phyloP scores from a whole-genome alignment of 495 filamentous ascomycete genomes.

The Immersiella caudata region DNA sequence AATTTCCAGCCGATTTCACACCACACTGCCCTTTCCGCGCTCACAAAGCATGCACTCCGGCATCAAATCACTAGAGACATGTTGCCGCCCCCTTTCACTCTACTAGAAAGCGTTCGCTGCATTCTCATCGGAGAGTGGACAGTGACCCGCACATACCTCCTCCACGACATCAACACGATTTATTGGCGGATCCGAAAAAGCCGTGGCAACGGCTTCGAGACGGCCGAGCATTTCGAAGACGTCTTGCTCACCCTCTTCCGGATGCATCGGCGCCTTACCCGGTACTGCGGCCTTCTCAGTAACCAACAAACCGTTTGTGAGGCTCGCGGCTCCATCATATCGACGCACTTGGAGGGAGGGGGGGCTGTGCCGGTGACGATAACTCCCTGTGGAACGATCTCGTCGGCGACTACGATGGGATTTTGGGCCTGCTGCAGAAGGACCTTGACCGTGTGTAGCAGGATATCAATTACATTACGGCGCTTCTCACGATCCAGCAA shows the following conservation, averaged over 20 bases:
- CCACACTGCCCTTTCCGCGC: not conserved
- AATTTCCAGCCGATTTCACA: not conserved
- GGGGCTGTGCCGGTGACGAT: not conserved
- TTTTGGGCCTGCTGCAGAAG: not conserved
- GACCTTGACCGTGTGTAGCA: not conserved
- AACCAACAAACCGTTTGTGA: not conserved
- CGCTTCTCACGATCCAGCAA: not conserved
- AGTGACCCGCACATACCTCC: not conserved
- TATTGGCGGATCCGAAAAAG: not conserved
- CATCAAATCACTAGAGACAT: not conserved
- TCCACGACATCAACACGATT: not conserved
- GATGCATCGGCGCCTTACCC: not conserved
- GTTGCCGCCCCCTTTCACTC: not conserved
- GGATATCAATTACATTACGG: constrained; percentile 1
- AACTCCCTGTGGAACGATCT: not conserved
- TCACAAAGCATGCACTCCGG: not conserved
- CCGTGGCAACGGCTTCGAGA: not conserved
- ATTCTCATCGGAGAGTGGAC: not conserved
- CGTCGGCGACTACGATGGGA: not conserved
- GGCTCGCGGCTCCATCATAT: not conserved
- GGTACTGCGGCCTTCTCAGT: not conserved
- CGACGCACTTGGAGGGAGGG: not conserved
- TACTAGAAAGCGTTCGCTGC: not conserved
- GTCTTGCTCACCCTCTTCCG: not conserved
- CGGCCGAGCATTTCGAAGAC: constrained; percentile 2